Conservation (phyloP, 2,329 filamentous ascomycete genomes). For the Pezicula radicicola region DNA sequence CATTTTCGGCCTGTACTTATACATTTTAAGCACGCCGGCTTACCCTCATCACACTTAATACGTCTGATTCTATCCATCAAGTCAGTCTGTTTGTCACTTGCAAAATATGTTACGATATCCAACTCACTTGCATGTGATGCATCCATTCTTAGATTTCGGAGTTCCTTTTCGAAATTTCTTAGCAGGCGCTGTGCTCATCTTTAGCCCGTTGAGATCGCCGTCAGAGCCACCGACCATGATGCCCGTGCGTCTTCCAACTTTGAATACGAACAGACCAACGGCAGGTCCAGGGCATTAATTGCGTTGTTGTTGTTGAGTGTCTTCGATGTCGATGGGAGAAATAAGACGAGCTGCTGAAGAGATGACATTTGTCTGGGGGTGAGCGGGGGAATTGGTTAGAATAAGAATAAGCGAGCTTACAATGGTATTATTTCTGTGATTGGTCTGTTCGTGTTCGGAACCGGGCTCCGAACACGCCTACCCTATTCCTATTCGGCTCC, state of each 20-base stretch:
- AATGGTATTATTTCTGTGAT: background rate
- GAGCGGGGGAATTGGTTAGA: too few relatives aligned
- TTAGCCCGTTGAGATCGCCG: too few relatives aligned
- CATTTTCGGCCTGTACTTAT: conserved; percentile 52
- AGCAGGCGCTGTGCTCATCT: background rate
- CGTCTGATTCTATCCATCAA: conserved; percentile 42
- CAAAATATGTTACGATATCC: background rate
- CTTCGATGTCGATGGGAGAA: too few relatives aligned
- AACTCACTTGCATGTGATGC: conserved; percentile 53
- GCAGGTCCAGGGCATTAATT: conserved; percentile 1
- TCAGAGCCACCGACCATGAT: too few relatives aligned
- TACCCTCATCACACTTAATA: conserved; percentile 56
- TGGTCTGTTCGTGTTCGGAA: background rate
- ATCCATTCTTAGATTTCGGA: conserved; percentile 46
- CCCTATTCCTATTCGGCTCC: too few relatives aligned
- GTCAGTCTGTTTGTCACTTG: background rate
- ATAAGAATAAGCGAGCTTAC: too few relatives aligned
- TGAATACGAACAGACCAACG: conserved; percentile 3
- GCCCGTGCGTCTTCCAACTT: too few relatives aligned
- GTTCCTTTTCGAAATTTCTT: conserved; percentile 34
- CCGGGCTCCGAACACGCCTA: too few relatives aligned
- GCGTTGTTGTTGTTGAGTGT: too few relatives aligned
- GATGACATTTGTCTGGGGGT: too few relatives aligned
- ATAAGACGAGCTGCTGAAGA: too few relatives aligned
- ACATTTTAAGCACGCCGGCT: conserved; percentile 50